phyloP scores from a whole-genome alignment of 768 basidiomycete genomes.

The Suillus subluteus region DNA sequence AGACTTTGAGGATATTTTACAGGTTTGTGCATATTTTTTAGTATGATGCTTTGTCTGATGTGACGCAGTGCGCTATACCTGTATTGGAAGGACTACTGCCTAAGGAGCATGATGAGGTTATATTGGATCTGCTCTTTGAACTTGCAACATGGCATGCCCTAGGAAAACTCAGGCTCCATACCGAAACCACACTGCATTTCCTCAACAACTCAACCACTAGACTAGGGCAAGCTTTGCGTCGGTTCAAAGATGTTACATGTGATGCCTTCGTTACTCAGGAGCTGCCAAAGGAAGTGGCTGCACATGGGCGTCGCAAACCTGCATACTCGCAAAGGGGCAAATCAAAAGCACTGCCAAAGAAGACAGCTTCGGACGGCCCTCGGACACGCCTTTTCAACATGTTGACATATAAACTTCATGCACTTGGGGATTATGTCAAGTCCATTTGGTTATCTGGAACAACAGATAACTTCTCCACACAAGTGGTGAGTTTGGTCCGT shows the following conservation, averaged over 20 bases:
- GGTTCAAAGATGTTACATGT: conserved; percentile 32
- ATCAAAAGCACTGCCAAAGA: not conserved
- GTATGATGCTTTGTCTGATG: not conserved
- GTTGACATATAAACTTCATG: conserved; percentile 16
- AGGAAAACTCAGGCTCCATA: conserved; percentile 24
- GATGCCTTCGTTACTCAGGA: conserved; percentile 32
- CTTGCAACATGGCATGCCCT: conserved; percentile 24
- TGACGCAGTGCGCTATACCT: conserved; percentile 28
- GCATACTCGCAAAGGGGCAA: conserved; percentile 9
- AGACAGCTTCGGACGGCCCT: not conserved
- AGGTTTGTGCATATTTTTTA: conserved; percentile 1
- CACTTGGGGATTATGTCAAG: conserved; percentile 15
- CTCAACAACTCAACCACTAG: conserved; percentile 13
- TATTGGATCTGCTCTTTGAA: conserved; percentile 21
- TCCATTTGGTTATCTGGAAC: conserved; percentile 29
- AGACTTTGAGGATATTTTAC: conserved; percentile 19
- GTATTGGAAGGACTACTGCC: conserved; percentile 21
- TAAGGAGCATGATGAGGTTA: conserved; percentile 9
- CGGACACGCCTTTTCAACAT: conserved; percentile 7
- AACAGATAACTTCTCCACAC: conserved; percentile 40
- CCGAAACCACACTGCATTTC: conserved; percentile 12
- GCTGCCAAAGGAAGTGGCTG: conserved; percentile 41
- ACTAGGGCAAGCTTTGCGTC: conserved; percentile 21
- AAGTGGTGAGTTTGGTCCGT: conserved; percentile 19
- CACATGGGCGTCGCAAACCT: conserved; percentile 24